Evolutionary conservation across 805 yeast genomes (phyloP).

Genomic region (Myxozyma nipponensis): DNA sequence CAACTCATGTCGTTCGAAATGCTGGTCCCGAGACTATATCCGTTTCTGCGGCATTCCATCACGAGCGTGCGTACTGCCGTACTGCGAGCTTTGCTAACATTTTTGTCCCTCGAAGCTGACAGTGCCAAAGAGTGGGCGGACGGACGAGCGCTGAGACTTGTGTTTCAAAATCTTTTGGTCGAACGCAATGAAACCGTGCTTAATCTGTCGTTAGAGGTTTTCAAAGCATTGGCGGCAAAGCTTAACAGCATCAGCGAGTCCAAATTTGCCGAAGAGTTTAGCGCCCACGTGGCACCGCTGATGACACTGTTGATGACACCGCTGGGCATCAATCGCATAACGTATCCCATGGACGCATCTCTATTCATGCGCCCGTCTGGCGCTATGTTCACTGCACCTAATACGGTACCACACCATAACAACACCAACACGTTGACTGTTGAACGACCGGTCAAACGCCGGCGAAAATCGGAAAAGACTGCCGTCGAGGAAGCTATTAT

Average conservation of each 20-base stretch:
- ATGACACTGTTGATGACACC: constrained; percentile 77
- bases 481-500: constrained; percentile 3
- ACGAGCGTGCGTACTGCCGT: constrained; percentile 88
- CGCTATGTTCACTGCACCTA: constrained; percentile 33
- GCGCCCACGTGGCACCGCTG: constrained; percentile 56
- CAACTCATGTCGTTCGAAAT: constrained; percentile 57
- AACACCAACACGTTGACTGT: constrained; percentile 3
- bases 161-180: constrained; percentile 81
- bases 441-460: constrained; percentile 21
- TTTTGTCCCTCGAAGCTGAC: constrained; percentile 49
- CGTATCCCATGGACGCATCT: constrained; percentile 75
- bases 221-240: constrained; percentile 11
- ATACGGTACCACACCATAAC: neutral
- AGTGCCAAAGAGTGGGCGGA: constrained; percentile 66
- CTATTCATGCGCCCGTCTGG: constrained; percentile 80
- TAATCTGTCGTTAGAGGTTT: constrained; percentile 18
- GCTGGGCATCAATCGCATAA: constrained; percentile 85
- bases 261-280: constrained; percentile 50
- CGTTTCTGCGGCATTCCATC: constrained; percentile 90
- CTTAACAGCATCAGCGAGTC: constrained; percentile 12
- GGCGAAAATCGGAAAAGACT: constrained; percentile 18
- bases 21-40: constrained; percentile 86
- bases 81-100: constrained; percentile 71
- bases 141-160: constrained; percentile 63
- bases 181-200: constrained; percentile 63